These are phyloP conservation scores for Cyclostephanos tholiformis DNA, from an alignment of 108 stramenopile genomes.

Conservation along the genomic window DNA sequence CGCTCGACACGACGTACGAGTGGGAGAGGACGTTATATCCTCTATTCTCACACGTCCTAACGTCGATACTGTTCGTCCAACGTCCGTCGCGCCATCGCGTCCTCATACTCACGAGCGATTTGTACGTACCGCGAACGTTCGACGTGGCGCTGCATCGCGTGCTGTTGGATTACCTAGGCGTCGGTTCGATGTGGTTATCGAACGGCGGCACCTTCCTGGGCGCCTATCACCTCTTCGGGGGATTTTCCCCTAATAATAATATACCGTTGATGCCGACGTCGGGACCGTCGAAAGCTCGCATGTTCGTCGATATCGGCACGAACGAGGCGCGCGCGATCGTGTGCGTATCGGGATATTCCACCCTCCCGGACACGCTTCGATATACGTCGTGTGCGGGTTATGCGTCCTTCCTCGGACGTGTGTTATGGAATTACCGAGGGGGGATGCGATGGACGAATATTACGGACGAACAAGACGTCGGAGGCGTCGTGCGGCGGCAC, in stretches of 20 bases:
- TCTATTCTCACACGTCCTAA: constrained; percentile 34
- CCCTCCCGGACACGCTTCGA: constrained; percentile 34
- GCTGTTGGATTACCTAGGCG: constrained; percentile 27
- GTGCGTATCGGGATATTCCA: constrained; percentile 22
- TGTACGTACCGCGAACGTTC: constrained; percentile 25
- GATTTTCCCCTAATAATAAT: constrained; percentile 10
- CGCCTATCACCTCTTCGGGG: constrained; percentile 31
- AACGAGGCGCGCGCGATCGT: constrained; percentile 33
- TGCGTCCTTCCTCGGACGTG: constrained; percentile 25
- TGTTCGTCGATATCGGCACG: constrained; percentile 40
- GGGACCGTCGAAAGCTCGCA: constrained; percentile 23
- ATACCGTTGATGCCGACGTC: background rate
- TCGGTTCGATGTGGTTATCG: constrained; percentile 34
- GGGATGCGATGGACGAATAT: too few species aligned
- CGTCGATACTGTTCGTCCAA: constrained; percentile 40
- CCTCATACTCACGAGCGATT: constrained; percentile 27
- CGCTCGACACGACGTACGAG: constrained; percentile 29
- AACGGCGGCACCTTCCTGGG: constrained; percentile 32
- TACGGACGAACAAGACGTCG: background rate
- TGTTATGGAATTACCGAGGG: constrained; percentile 31
- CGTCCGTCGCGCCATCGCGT: constrained; percentile 48
- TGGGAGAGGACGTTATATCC: constrained; percentile 45
- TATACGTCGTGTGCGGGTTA: constrained; percentile 30
- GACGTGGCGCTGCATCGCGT: constrained; percentile 34
- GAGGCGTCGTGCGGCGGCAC: background rate